A percentile compares a stretch with the other conserved stretches of the same genome.
Evolutionary conservation across 2,329 filamentous ascomycete species (phyloP).

Genomic region (Fragosphaeria purpurea): DNA sequence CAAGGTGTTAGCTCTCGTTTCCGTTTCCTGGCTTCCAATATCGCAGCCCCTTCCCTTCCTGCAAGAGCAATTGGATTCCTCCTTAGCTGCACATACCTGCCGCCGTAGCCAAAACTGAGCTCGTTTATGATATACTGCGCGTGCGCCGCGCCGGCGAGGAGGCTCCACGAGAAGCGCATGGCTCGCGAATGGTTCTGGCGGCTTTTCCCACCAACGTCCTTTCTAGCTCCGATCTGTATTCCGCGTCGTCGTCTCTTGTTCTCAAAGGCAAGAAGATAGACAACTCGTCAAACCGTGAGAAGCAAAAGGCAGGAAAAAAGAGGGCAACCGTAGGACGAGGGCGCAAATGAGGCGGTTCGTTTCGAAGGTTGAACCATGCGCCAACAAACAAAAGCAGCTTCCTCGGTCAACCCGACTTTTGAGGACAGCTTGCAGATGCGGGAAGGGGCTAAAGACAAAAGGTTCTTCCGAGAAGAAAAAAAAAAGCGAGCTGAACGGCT

Average conservation of each 20-base stretch:
- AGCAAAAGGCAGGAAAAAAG: not conserved
- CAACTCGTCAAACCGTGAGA: not conserved
- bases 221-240: not conserved
- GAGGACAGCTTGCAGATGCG: slow-evolving; percentile 14
- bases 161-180: slow-evolving; percentile 8
- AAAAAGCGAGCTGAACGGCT: not conserved
- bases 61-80: not conserved
- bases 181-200: slow-evolving; percentile 10
- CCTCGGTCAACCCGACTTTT: not conserved
- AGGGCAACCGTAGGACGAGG: not conserved
- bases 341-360: not conserved
- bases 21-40: not conserved
- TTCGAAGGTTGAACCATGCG: too few species aligned
- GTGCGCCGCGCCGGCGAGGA: slow-evolving; percentile 30
- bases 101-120: slow-evolving; percentile 67
- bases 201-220: not conserved
- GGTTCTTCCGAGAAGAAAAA: not conserved
- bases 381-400: too few species aligned
- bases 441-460: not conserved
- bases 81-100: slow-evolving; percentile 35
- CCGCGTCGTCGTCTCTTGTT: not conserved
- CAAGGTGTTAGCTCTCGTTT: not conserved
- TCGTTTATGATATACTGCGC: slow-evolving; percentile 61
- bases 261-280: not conserved
- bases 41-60: not conserved